Conservation (phyloP, 768 basidiomycete genomes). For the Kockovaella imperatae region DNA sequence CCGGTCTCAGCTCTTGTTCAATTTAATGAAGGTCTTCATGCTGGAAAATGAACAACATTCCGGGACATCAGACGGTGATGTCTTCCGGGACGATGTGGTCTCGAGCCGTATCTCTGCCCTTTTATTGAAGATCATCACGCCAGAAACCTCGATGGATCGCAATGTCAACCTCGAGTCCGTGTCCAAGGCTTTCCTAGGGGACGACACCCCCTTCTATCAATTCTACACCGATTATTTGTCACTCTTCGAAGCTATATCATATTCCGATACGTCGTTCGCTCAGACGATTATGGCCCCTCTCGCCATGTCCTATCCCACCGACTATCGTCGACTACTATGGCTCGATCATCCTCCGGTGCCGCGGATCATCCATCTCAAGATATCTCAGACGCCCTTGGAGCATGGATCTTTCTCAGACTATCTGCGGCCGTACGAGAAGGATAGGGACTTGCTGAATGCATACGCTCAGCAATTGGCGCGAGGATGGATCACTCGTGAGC, state of each 20-base stretch:
- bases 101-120: constrained; percentile 56
- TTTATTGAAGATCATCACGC: constrained; percentile 51
- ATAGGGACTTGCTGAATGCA: constrained; percentile 27
- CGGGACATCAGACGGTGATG: constrained; percentile 19
- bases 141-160: neutral
- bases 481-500: constrained; percentile 15
- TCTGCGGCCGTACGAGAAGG: constrained; percentile 29
- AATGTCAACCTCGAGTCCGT: constrained; percentile 12
- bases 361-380: constrained; percentile 49
- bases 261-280: constrained; percentile 68
- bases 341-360: constrained; percentile 56
- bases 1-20: constrained; percentile 59
- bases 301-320: constrained; percentile 65
- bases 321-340: constrained; percentile 81
- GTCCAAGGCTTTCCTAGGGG: constrained; percentile 24
- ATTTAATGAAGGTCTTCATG: constrained; percentile 92
- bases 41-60: constrained; percentile 69
- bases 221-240: constrained; percentile 85
- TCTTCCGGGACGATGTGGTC: constrained; percentile 71
- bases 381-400: constrained; percentile 30
- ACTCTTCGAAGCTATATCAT: constrained; percentile 86
- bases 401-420: constrained; percentile 5
- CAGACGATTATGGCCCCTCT: constrained; percentile 67
- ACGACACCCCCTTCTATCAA: constrained; percentile 76
- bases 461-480: constrained; percentile 23